Evolutionary conservation across 306 rosid species (phyloP).

Genomic region (Nissolia schottii): DNA sequence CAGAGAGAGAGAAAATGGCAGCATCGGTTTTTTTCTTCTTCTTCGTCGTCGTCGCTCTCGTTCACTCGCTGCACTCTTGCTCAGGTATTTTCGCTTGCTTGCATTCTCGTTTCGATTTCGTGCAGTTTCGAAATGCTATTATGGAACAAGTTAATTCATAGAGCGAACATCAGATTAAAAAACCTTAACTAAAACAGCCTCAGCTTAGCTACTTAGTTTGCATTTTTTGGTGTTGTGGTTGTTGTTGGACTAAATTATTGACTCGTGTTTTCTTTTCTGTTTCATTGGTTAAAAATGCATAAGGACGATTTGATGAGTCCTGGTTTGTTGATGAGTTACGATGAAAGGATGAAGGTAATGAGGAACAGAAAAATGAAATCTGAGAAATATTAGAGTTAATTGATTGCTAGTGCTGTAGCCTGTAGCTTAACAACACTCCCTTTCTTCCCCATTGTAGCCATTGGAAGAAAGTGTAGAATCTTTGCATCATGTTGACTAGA

Average conservation of each 20-base stretch:
- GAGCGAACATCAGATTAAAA: too few species aligned
- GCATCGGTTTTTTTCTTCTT: constrained; percentile 30
- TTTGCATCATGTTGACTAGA: too few species aligned
- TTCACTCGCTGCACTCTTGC: constrained; percentile 47
- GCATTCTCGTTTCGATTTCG: background rate
- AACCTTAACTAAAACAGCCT: too few species aligned
- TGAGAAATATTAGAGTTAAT: background rate
- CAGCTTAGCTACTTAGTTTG: too few species aligned
- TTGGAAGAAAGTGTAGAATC: background rate
- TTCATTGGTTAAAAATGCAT: background rate
- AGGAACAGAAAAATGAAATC: background rate
- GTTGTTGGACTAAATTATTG: background rate
- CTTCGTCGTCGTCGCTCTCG: constrained; percentile 40
- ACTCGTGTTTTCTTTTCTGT: too few species aligned
- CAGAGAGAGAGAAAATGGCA: constrained; percentile 50
- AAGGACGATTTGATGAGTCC: background rate
- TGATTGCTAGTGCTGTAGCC: background rate
- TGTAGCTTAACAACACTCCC: background rate
- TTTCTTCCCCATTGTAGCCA: too few species aligned
- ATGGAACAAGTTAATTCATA: background rate
- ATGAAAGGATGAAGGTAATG: background rate
- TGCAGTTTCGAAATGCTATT: background rate
- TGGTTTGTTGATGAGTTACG: background rate
- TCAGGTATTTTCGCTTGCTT: constrained; percentile 40
- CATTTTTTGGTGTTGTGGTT: too few species aligned